Evolutionary conservation across 192 early-diverging fungal genomes (phyloP).

Genomic region (Backusella liffmaniae): DNA sequence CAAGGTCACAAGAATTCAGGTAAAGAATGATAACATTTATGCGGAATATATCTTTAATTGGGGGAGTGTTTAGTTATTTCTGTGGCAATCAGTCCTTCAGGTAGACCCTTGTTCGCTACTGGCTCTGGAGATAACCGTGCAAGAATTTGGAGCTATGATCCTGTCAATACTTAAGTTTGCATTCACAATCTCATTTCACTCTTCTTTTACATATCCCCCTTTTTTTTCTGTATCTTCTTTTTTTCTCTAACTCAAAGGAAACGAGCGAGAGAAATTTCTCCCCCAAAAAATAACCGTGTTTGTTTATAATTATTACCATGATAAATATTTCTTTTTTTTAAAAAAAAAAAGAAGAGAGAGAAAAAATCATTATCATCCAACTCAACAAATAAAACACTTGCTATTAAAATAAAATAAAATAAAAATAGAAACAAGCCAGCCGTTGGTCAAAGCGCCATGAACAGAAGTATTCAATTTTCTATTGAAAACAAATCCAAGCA

Average conservation of each 20-base stretch:
- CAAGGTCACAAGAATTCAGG: slow-evolving; percentile 98
- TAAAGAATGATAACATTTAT: slow-evolving; percentile 26
- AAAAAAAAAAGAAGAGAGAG: no score
- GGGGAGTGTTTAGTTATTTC: slow-evolving; percentile 71
- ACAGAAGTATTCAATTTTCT: no score
- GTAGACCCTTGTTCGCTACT: slow-evolving; percentile 89
- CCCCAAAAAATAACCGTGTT: background rate
- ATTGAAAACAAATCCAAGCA: no score
- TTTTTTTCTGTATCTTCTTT: background rate
- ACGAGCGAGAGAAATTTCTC: background rate
- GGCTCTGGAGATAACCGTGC: slow-evolving; percentile 94
- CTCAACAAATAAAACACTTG: no score
- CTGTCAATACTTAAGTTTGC: slow-evolving; percentile 6
- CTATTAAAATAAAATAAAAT: no score
- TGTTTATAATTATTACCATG: background rate
- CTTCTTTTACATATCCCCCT: background rate
- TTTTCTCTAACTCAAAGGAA: background rate
- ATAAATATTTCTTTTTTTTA: slow-evolving; percentile 1
- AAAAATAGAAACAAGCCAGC: no score
- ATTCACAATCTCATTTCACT: background rate
- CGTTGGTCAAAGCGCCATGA: no score
- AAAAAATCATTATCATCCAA: no score
- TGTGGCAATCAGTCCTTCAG: slow-evolving; percentile 78
- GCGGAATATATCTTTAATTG: no score
- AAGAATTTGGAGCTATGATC: slow-evolving; percentile 89